A percentile compares a stretch with the other conserved stretches of the same genome.
phyloP scores from a whole-genome alignment of 2,329 filamentous ascomycete genomes.

The Aspergillus sp. region DNA sequence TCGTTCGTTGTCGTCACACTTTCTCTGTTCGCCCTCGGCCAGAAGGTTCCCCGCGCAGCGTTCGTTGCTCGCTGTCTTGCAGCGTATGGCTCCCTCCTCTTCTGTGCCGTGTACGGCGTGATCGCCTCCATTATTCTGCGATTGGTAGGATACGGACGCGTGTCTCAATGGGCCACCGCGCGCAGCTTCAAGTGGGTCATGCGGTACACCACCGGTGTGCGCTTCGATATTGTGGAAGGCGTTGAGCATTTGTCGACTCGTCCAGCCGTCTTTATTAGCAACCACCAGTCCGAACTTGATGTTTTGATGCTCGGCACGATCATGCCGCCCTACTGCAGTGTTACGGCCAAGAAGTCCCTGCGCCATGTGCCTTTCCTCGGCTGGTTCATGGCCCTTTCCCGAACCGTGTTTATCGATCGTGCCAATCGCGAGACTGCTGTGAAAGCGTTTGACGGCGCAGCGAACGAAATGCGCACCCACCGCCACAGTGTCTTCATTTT shows the following conservation, averaged over 20 bases:
- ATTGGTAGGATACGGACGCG: slow-evolving; percentile 66
- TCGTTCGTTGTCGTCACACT: slow-evolving; percentile 62
- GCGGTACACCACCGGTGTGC: slow-evolving; percentile 70
- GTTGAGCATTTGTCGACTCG: slow-evolving; percentile 62
- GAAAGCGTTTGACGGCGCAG: slow-evolving; percentile 80
- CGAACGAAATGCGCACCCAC: slow-evolving; percentile 69
- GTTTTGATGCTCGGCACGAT: slow-evolving; percentile 85
- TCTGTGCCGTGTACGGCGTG: slow-evolving; percentile 69
- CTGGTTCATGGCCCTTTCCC: slow-evolving; percentile 88
- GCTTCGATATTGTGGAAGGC: slow-evolving; percentile 70
- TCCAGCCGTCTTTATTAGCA: slow-evolving; percentile 87
- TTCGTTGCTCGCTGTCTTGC: slow-evolving; percentile 48
- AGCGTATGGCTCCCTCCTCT: slow-evolving; percentile 43
- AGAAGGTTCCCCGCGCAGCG: slow-evolving; percentile 42
- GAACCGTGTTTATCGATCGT: slow-evolving; percentile 93
- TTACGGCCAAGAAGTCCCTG: slow-evolving; percentile 87
- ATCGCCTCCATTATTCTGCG: slow-evolving; percentile 70
- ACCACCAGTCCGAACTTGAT: slow-evolving; percentile 96
- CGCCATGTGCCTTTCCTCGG: slow-evolving; percentile 79
- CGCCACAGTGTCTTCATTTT: slow-evolving; percentile 60
- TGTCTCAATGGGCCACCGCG: slow-evolving; percentile 81
- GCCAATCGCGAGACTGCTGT: slow-evolving; percentile 78
- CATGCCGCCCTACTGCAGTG: slow-evolving; percentile 87
- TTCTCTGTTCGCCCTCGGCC: slow-evolving; percentile 43
- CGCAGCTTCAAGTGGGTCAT: slow-evolving; percentile 79